phyloP scores from a whole-genome alignment of 257 asterid genomes.

The Marsdenia floribunda region DNA sequence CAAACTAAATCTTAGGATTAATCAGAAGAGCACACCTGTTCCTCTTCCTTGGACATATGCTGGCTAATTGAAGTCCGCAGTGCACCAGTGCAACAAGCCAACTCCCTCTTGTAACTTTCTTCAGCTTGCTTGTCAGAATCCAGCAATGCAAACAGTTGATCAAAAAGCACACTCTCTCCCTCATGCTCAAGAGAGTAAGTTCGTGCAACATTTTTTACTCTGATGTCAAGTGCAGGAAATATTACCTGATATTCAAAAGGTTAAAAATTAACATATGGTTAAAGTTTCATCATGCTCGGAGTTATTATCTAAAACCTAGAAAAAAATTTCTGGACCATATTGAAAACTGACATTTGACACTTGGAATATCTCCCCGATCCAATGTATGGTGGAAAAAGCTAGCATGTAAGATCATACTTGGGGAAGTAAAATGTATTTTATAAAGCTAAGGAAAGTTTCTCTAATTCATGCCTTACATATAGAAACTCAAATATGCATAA shows the following conservation, averaged over 20 bases:
- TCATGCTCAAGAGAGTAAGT: conserved; percentile 98
- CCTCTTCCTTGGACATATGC: conserved; percentile 99
- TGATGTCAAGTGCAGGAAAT: conserved; percentile 96
- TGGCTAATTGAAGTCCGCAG: conserved; percentile 93
- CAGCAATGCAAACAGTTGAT: conserved; percentile 77
- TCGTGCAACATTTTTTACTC: conserved; percentile 96
- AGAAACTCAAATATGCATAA: not conserved
- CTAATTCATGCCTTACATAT: not conserved
- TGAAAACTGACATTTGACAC: not conserved
- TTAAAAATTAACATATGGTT: not conserved
- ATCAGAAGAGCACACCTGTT: conserved; percentile 51
- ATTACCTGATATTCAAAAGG: conserved; percentile 37
- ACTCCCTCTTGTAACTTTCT: conserved; percentile 78
- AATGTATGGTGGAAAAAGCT: not conserved
- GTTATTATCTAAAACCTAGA: not conserved
- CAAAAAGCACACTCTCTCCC: conserved; percentile 93
- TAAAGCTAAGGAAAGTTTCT: not conserved
- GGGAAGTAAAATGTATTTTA: not conserved
- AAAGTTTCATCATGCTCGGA: conserved; percentile 1
- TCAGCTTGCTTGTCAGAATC: conserved; percentile 56
- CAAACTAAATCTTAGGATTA: not conserved
- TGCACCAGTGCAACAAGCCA: conserved; percentile 96
- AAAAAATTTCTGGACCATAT: not conserved
- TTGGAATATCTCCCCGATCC: not conserved
- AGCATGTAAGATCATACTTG: not conserved